These are phyloP conservation scores for Curvularia eragrostidis DNA, from an alignment of 2,329 filamentous ascomycete species.

Conservation along the genomic window DNA sequence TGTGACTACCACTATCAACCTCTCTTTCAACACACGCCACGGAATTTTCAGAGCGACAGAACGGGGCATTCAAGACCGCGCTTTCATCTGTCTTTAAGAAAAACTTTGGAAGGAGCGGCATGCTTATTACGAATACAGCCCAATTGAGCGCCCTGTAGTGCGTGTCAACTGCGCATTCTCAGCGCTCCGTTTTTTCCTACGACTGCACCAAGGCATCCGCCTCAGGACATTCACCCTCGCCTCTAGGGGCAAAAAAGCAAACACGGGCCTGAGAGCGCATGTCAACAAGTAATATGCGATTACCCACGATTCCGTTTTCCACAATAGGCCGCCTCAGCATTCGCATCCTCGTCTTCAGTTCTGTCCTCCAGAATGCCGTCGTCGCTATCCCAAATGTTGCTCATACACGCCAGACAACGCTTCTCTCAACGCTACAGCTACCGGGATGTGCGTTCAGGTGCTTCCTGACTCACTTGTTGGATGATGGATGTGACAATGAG, in stretches of 20 bases:
- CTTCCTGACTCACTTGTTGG: slow-evolving; percentile 24
- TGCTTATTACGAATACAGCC: not conserved
- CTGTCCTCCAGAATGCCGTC: slow-evolving; percentile 1
- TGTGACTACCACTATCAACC: not conserved
- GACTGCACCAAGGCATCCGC: not conserved
- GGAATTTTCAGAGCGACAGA: not conserved
- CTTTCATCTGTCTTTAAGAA: not conserved
- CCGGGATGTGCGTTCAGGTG: slow-evolving; percentile 30
- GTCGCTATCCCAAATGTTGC: slow-evolving; percentile 13
- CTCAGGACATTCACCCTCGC: not conserved
- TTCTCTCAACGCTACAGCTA: slow-evolving; percentile 15
- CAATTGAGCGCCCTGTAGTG: not conserved
- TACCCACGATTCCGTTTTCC: not conserved
- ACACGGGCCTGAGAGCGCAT: not conserved
- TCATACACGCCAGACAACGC: slow-evolving; percentile 6
- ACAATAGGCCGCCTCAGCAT: not conserved
- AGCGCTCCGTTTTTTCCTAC: not conserved
- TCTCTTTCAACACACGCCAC: not conserved
- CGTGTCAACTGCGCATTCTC: not conserved
- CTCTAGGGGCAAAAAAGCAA: not conserved
- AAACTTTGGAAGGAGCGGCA: not conserved
- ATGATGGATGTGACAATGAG: slow-evolving; percentile 26
- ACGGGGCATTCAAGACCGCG: not conserved
- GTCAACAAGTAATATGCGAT: not conserved
- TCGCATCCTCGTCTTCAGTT: slow-evolving; percentile 5